Conservation (phyloP, 2,329 filamentous ascomycete species). For the Xylariaceae sp. region DNA sequence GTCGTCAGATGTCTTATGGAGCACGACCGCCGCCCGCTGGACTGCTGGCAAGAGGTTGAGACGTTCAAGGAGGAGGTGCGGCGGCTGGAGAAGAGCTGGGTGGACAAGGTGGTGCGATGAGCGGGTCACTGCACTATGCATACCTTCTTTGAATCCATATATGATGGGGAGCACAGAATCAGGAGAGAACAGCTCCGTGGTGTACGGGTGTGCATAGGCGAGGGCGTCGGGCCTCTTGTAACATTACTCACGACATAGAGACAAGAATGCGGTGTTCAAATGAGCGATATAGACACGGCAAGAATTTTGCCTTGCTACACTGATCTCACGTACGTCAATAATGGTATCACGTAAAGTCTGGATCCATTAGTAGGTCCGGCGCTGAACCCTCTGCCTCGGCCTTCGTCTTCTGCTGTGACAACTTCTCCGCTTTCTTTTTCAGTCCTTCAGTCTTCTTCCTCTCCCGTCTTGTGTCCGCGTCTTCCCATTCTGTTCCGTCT, state of each 20-base stretch:
- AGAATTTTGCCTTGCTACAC: neutral
- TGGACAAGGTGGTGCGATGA: slow-evolving; percentile 65
- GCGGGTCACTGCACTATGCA: neutral
- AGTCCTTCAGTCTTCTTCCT: slow-evolving; percentile 58
- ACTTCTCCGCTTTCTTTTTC: slow-evolving; percentile 41
- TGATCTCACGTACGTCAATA: neutral
- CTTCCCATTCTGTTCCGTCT: slow-evolving; percentile 49
- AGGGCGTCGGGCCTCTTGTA: slow-evolving; percentile 17
- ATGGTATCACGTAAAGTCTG: slow-evolving; percentile 11
- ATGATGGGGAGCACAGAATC: neutral
- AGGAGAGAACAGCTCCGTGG: neutral
- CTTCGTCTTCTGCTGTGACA: slow-evolving; percentile 8
- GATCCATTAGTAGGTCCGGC: slow-evolving; percentile 16
- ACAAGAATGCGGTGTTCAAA: too few relatives aligned
- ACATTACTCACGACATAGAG: slow-evolving; percentile 24
- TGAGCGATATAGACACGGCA: slow-evolving; percentile 1
- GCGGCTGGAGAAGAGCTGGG: slow-evolving; percentile 80
- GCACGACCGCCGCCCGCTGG: slow-evolving; percentile 81
- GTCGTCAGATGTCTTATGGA: slow-evolving; percentile 77
- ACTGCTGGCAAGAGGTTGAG: slow-evolving; percentile 94
- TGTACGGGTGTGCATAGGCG: neutral
- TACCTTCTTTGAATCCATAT: too few relatives aligned
- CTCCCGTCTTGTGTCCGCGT: slow-evolving; percentile 45
- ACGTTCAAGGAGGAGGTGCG: slow-evolving; percentile 85
- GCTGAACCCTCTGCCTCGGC: slow-evolving; percentile 9